Conservation (phyloP, 2,329 filamentous ascomycete species). For the Cladosporium cucumerinum region DNA sequence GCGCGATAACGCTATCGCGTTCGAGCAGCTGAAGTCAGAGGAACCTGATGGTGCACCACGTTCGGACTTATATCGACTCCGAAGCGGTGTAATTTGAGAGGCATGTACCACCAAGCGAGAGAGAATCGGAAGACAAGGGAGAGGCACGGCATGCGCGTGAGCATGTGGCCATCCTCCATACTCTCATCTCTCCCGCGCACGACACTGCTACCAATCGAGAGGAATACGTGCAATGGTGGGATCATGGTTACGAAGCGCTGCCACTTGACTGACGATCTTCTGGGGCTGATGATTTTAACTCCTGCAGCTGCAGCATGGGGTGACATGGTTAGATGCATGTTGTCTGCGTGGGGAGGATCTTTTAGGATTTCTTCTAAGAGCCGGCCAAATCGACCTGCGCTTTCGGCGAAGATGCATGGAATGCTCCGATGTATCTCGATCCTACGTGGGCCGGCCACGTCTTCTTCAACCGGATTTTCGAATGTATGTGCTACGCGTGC, state of each 20-base stretch:
- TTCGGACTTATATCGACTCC: neutral
- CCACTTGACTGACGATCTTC: neutral
- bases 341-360: neutral
- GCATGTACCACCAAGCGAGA: neutral
- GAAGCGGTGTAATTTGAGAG: neutral
- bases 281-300: neutral
- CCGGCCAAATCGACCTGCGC: neutral
- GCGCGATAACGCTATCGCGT: neutral
- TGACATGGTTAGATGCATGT: neutral
- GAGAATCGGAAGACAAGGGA: neutral
- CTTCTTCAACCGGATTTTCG: neutral
- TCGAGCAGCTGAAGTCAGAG: neutral
- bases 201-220: neutral
- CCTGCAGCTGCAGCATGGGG: neutral
- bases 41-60: neutral
- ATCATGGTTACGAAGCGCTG: neutral
- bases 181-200: neutral
- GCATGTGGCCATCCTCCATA: neutral
- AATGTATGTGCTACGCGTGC: neutral
- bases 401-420: constrained; percentile 10
- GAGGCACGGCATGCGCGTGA: neutral
- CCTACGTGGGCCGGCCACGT: neutral
- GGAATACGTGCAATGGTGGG: neutral
- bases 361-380: neutral
- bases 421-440: neutral